These are phyloP conservation scores for Gossypium trilobum DNA, from an alignment of 441 rosid genomes.

Conservation along the genomic window DNA sequence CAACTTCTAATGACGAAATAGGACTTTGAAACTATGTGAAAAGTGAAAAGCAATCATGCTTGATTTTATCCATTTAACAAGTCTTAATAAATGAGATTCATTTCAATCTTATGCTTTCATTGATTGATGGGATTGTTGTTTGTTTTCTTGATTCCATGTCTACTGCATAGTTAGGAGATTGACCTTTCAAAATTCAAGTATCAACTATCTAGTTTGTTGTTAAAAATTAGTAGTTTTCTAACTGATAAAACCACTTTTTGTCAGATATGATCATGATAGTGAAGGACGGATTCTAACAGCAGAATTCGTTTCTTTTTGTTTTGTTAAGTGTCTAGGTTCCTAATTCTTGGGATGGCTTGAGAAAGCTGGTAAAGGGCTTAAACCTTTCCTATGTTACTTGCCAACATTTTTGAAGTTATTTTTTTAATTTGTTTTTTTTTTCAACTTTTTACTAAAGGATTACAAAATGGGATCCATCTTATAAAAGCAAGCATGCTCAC, in stretches of 20 bases:
- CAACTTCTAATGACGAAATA: background rate
- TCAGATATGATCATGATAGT: conserved; percentile 68
- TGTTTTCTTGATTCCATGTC: background rate
- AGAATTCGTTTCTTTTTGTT: conserved; percentile 75
- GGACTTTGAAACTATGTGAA: background rate
- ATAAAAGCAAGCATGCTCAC: conserved; percentile 50
- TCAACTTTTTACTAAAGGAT: conserved; percentile 9
- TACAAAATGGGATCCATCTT: conserved; percentile 68
- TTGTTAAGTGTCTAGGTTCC: conserved; percentile 64
- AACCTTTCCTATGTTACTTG: conserved; percentile 1
- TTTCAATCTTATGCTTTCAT: background rate
- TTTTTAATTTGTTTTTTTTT: background rate
- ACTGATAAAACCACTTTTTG: conserved; percentile 84
- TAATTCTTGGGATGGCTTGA: conserved; percentile 89
- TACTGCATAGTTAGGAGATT: background rate
- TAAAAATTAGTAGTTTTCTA: conserved; percentile 17
- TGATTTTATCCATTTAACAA: background rate
- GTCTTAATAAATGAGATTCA: background rate
- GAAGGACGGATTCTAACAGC: conserved; percentile 80
- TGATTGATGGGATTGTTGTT: background rate
- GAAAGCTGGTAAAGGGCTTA: conserved; percentile 55
- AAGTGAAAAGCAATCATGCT: background rate
- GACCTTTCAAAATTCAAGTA: conserved; percentile 1
- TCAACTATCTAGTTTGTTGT: background rate
- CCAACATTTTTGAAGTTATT: background rate